A percentile compares a stretch with the other conserved stretches of the same genome.
Evolutionary conservation across 495 filamentous ascomycete species (phyloP).

Genomic region (Delitschia confertaspora): DNA sequence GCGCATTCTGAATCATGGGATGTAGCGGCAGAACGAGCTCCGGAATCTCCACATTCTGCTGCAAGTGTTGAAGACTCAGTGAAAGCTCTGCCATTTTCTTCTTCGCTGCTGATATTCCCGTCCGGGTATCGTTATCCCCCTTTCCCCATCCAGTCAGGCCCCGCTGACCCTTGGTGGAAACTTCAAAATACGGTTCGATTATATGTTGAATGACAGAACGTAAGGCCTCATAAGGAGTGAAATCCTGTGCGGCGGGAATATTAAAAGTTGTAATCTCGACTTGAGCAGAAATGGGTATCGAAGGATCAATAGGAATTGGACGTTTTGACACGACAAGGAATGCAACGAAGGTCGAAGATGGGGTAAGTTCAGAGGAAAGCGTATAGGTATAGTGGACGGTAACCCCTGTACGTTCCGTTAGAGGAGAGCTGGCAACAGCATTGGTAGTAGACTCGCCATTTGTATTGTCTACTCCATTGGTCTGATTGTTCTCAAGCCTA

Average conservation of each 20-base stretch:
- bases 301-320: constrained; percentile 72
- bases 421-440: constrained; percentile 1
- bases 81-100: constrained; percentile 92
- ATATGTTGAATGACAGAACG: constrained; percentile 81
- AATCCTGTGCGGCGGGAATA: constrained; percentile 55
- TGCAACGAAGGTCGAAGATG: constrained; percentile 65
- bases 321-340: constrained; percentile 86
- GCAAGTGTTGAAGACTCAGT: constrained; percentile 76
- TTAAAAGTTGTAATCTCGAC: constrained; percentile 84
- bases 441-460: constrained; percentile 34
- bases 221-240: constrained; percentile 83
- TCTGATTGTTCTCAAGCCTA: constrained; percentile 35
- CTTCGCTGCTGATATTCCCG: constrained; percentile 90
- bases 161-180: constrained; percentile 78
- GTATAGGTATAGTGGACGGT: constrained; percentile 56
- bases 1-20: constrained; percentile 71
- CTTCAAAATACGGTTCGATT: constrained; percentile 90
- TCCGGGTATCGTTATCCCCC: constrained; percentile 78
- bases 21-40: constrained; percentile 77
- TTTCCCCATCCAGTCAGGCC: constrained; percentile 53
- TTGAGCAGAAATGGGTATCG: constrained; percentile 68
- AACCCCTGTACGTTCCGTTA: constrained; percentile 29
- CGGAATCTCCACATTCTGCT: constrained; percentile 97
- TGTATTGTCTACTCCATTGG: constrained; percentile 43
- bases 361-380: constrained; percentile 71